Percentiles rank a stretch among this genome's conserved stretches.
Conservation (phyloP, 805 yeast species). For the Saturnispora besseyi region DNA sequence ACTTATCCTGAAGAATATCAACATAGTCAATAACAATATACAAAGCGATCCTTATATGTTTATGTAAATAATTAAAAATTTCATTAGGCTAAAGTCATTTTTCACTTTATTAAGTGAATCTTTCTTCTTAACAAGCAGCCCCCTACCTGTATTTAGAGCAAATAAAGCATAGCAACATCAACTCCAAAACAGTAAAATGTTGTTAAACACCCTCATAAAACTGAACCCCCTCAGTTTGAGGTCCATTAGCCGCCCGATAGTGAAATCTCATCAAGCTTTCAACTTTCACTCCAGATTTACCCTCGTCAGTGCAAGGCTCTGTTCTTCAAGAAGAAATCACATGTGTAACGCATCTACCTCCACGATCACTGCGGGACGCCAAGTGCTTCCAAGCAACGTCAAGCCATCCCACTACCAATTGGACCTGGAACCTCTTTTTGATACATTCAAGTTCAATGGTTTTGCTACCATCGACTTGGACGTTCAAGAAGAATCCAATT, state of each 20-base stretch:
- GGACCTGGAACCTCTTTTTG: slow-evolving; percentile 32
- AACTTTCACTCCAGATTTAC: neutral
- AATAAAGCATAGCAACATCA: neutral
- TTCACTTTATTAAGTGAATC: neutral
- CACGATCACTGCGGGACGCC: slow-evolving; percentile 16
- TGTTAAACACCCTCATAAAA: neutral
- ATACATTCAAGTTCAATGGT: slow-evolving; percentile 42
- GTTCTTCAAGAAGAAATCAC: slow-evolving; percentile 3
- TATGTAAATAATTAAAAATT: neutral
- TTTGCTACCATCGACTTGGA: slow-evolving; percentile 42
- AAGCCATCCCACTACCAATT: slow-evolving; percentile 72
- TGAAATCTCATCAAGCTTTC: neutral
- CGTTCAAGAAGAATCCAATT: slow-evolving; percentile 37
- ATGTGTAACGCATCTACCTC: slow-evolving; percentile 4
- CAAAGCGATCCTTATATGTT: neutral
- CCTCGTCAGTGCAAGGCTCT: slow-evolving; percentile 2
- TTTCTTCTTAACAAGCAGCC: neutral
- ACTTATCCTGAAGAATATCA: no score
- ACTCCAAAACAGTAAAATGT: neutral
- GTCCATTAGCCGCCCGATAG: neutral
- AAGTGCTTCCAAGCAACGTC: slow-evolving; percentile 39
- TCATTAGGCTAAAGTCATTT: neutral
- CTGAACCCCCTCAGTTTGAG: neutral
- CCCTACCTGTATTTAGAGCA: neutral
- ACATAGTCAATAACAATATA: no score